Conservation (phyloP, 2,329 filamentous ascomycete species). For the Cercospora canescens region DNA sequence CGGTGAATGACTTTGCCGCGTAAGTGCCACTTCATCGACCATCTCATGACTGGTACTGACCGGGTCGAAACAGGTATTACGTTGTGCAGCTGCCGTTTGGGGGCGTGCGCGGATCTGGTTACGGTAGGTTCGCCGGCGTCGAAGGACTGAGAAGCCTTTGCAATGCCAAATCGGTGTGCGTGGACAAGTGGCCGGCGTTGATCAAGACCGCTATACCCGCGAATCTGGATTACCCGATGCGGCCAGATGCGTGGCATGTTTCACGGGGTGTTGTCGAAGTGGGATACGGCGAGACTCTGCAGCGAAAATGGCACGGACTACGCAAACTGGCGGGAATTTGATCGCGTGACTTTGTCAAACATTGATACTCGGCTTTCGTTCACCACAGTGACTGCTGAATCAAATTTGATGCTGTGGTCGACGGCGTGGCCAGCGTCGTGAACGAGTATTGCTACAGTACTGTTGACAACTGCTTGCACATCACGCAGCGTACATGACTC, state of each 20-base stretch:
- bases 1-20: conserved; percentile 91
- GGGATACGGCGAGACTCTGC: conserved; percentile 47
- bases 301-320: conserved; percentile 42
- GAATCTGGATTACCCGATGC: conserved; percentile 78
- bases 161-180: conserved; percentile 83
- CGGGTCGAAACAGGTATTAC: conserved; percentile 59
- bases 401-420: not conserved
- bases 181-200: conserved; percentile 63
- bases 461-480: not conserved
- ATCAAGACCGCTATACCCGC: conserved; percentile 76
- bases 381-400: not conserved
- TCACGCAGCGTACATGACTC: not conserved
- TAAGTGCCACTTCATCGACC: not conserved
- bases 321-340: conserved; percentile 37
- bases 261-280: conserved; percentile 50
- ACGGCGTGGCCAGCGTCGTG: not conserved
- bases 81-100: conserved; percentile 94
- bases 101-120: conserved; percentile 81
- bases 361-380: not conserved
- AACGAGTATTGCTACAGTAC: not conserved
- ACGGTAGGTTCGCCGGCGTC: conserved; percentile 87
- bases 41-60: not conserved
- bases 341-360: conserved; percentile 11
- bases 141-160: conserved; percentile 84
- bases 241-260: conserved; percentile 41